Base-by-base conservation (phyloP, 202 grass and related monocot genomes). In the Eragrostis tef region DNA sequence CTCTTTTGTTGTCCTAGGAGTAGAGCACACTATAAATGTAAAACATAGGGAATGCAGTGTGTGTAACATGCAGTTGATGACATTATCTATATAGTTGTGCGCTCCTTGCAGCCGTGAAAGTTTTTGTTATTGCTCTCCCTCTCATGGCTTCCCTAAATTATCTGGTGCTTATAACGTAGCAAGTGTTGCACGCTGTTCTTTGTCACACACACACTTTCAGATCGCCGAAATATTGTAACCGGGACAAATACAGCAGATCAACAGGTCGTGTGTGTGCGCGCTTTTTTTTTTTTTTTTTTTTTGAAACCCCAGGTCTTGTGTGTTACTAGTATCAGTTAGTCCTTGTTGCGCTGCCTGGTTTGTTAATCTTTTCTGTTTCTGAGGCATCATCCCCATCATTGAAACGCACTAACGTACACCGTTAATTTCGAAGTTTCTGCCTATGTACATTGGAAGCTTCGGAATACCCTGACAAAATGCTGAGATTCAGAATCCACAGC, bases 21-120 rank as follows among this genome's bases (percentile, higher is more conserved):
- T 74, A 81, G 86, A 5, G 57, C 56, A 7, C 49, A 17, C 7
- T 24, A 42, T 75, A n/a, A 62, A 25, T 92, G 86, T 92, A 92
- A 60, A 57, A 81, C 52, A 73, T 84, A 77, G 84, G 84, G 59
- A 77, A 69, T 81, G 56, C n/a, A 74, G 39, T 81, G 21, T 53
- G 53, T 75, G 3, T 45, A 39, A 26, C 51, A 70, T 79, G 16
- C 20, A 17, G 53, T 39, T 63, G 34, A 31, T 79, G 68, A 57
- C 52, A 57, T 60, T 52, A 81, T 14, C 58, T 61, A 61, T 61
- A 61, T 61, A 61, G 58, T 61, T 27, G 22, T 61, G 56, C 21
- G 56, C 56, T 60, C 10, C 21, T 60, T 12, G 21, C 1, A 5
- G 57, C 11, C 22, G 11, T 83, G 60, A 19, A 81, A 8, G 66